Percentiles rank a stretch among this genome's conserved stretches.
Evolutionary conservation across 371 early-diverging fungal species (phyloP).

Genomic region (Actinomortierella wolfii): DNA sequence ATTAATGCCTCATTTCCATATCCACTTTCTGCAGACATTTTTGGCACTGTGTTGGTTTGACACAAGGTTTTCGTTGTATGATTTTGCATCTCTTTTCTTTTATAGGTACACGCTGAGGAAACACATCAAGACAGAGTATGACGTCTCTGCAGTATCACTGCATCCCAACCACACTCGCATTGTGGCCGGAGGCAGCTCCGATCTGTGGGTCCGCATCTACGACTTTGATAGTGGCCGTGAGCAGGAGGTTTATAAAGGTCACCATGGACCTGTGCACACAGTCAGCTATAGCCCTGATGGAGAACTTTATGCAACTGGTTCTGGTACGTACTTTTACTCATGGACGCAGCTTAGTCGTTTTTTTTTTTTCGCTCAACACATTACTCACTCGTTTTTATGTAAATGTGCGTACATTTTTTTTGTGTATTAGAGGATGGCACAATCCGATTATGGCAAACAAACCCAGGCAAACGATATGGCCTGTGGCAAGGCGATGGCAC

Average conservation of each 20-base stretch:
- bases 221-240: constrained; percentile 77
- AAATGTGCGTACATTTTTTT: background rate
- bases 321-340: constrained; percentile 47
- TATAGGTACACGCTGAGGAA: constrained; percentile 57
- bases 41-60: no score
- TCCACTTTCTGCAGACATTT: background rate
- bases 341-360: background rate
- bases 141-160: constrained; percentile 77
- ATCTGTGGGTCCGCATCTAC: constrained; percentile 82
- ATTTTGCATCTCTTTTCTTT: constrained; percentile 2
- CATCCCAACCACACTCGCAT: constrained; percentile 78
- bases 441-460: constrained; percentile 78
- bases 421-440: constrained; percentile 71
- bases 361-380: background rate
- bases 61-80: no score
- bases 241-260: constrained; percentile 82
- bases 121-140: constrained; percentile 62
- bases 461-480: constrained; percentile 72
- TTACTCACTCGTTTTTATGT: background rate
- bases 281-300: constrained; percentile 91
- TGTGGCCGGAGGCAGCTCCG: constrained; percentile 77
- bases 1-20: constrained; percentile 1
- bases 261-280: constrained; percentile 87
- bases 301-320: constrained; percentile 86
- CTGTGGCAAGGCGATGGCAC: constrained; percentile 68